These are phyloP conservation scores for Lactarius akahatsu DNA, from an alignment of 768 basidiomycete genomes.

Conservation along the genomic window DNA sequence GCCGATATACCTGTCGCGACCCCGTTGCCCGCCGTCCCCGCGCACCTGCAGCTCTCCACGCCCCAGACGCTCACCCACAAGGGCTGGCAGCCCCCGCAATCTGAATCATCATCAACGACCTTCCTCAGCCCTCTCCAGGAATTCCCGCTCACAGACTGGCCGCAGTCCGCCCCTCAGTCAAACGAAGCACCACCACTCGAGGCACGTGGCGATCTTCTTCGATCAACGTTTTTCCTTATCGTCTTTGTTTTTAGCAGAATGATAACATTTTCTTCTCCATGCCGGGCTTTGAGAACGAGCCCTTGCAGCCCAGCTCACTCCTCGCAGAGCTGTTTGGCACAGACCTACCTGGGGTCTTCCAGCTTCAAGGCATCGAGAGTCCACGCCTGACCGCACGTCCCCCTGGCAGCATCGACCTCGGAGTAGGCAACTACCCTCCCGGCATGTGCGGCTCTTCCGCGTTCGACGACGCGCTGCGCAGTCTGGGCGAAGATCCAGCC, in stretches of 20 bases:
- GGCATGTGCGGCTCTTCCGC: constrained; percentile 5
- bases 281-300: neutral
- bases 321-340: neutral
- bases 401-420: constrained; percentile 17
- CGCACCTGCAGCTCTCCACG: neutral
- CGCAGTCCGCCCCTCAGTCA: neutral
- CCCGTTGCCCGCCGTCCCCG: constrained; percentile 1
- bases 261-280: constrained; percentile 6
- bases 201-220: constrained; percentile 12
- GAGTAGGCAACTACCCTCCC: constrained; percentile 11
- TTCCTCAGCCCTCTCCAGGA: constrained; percentile 12
- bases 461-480: constrained; percentile 3
- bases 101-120: neutral
- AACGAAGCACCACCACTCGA: neutral
- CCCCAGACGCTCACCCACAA: neutral
- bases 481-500: constrained; percentile 8
- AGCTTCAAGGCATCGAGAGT: neutral
- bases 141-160: neutral
- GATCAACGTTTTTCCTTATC: neutral
- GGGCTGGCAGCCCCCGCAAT: constrained; percentile 6
- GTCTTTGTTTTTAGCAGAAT: constrained; percentile 4
- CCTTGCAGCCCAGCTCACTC: neutral
- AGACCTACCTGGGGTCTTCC: neutral
- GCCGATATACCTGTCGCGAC: neutral
- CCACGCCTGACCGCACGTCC: constrained; percentile 11